A percentile compares a stretch with the other conserved stretches of the same genome.
phyloP scores from a whole-genome alignment of 2,329 filamentous ascomycete genomes.

The Nigrospora sphaerica region DNA sequence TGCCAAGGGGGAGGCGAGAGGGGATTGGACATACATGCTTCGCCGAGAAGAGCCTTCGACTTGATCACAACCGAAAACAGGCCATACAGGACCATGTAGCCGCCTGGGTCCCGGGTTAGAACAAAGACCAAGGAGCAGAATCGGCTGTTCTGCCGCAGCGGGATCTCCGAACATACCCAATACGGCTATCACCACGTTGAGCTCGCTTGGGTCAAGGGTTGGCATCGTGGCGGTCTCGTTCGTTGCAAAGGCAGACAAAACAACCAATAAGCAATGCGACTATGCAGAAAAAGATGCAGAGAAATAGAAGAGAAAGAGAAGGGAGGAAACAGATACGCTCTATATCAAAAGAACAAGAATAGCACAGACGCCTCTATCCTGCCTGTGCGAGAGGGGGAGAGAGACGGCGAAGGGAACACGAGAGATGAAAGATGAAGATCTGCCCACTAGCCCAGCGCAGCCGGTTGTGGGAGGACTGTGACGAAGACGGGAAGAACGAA shows the following conservation, averaged over 20 bases:
- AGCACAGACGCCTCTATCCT: too few relatives aligned
- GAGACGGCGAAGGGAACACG: too few relatives aligned
- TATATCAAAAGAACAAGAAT: too few relatives aligned
- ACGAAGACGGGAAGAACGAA: neutral
- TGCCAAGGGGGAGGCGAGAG: neutral
- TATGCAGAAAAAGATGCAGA: too few relatives aligned
- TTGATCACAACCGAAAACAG: constrained; percentile 46
- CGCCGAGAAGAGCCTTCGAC: constrained; percentile 32
- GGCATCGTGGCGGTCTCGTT: constrained; percentile 26
- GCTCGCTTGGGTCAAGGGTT: constrained; percentile 39
- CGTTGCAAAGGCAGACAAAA: too few relatives aligned
- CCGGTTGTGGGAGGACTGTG: neutral
- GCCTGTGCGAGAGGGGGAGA: too few relatives aligned
- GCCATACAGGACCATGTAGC: constrained; percentile 41
- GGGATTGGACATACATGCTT: constrained; percentile 35
- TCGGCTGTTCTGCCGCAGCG: neutral
- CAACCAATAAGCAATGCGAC: too few relatives aligned
- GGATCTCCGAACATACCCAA: constrained; percentile 28
- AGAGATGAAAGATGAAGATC: too few relatives aligned
- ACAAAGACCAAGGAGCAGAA: constrained; percentile 9
- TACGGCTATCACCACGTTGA: constrained; percentile 42
- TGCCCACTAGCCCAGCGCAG: neutral
- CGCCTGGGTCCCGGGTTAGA: constrained; percentile 22
- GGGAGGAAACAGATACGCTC: too few relatives aligned
- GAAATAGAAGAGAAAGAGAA: too few relatives aligned